Conservation (phyloP, 805 yeast genomes). For the Myxozyma geophila region DNA sequence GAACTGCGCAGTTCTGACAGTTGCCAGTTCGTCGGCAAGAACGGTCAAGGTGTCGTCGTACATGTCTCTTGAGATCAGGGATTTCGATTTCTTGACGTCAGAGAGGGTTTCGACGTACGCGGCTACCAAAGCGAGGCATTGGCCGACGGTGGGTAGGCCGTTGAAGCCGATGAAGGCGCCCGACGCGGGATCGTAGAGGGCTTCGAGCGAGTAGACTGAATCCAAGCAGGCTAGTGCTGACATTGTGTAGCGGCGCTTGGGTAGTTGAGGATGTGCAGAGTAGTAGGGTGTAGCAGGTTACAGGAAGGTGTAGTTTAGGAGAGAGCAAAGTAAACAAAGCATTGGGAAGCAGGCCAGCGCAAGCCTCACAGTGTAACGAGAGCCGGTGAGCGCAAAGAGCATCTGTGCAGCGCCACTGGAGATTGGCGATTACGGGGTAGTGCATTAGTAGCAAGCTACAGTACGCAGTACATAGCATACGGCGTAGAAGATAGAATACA, state of each 20-base stretch:
- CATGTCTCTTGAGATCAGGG: constrained; percentile 31
- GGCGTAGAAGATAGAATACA: too few species aligned
- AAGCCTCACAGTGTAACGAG: too few species aligned
- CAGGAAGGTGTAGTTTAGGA: background rate
- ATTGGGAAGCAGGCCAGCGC: constrained; percentile 2
- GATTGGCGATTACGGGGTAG: too few species aligned
- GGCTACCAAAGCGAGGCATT: constrained; percentile 22
- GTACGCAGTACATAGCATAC: too few species aligned
- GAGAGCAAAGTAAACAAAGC: background rate
- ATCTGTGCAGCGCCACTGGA: too few species aligned
- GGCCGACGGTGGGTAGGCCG: constrained; percentile 33
- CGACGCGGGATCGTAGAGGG: constrained; percentile 26
- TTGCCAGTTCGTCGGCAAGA: constrained; percentile 12
- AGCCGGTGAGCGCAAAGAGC: too few species aligned
- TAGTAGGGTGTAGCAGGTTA: too few species aligned
- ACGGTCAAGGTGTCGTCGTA: constrained; percentile 23
- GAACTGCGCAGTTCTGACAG: constrained; percentile 29
- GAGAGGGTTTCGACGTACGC: constrained; percentile 35
- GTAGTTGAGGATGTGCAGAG: too few species aligned
- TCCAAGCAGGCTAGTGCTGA: background rate
- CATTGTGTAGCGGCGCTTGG: background rate
- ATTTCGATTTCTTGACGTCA: constrained; percentile 30
- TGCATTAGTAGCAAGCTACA: too few species aligned
- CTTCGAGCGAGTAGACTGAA: constrained; percentile 17
- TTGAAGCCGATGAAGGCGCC: constrained; percentile 30